Evolutionary conservation across 2,329 filamentous ascomycete species (phyloP).

Genomic region (Tolypocladium album): DNA sequence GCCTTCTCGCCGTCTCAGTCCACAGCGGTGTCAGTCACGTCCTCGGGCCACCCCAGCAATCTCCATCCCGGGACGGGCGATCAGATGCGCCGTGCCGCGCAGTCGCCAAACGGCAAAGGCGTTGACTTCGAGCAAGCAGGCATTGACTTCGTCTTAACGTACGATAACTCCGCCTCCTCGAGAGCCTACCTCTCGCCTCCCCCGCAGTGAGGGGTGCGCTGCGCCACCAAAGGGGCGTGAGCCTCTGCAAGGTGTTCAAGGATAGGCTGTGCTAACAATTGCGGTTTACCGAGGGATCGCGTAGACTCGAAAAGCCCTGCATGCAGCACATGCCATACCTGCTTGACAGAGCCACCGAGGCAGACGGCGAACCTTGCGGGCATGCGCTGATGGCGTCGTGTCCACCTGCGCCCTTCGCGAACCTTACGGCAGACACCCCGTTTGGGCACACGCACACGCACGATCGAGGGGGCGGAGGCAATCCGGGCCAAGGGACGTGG

Average conservation of each 20-base stretch:
- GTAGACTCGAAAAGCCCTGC: conserved; percentile 83
- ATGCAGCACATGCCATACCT: conserved; percentile 83
- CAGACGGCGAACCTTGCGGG: conserved; percentile 63
- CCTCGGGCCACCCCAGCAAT: conserved; percentile 17
- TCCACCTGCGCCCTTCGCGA: conserved; percentile 55
- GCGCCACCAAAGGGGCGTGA: conserved; percentile 4
- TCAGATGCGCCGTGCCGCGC: conserved; percentile 16
- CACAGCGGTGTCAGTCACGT: conserved; percentile 30
- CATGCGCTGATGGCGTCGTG: conserved; percentile 92
- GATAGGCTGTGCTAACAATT: conserved; percentile 31
- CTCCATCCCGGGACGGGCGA: conserved; percentile 18
- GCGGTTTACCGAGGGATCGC: conserved; percentile 25
- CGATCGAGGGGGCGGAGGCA: conserved; percentile 11
- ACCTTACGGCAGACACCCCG: conserved; percentile 37
- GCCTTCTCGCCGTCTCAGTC: conserved; percentile 36
- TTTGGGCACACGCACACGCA: conserved; percentile 37
- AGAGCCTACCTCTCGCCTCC: conserved; percentile 57
- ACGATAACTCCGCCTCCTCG: conserved; percentile 48
- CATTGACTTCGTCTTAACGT: conserved; percentile 88
- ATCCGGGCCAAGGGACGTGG: conserved; percentile 60
- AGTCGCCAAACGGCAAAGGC: conserved; percentile 22
- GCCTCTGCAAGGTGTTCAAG: conserved; percentile 5
- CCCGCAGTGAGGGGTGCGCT: conserved; percentile 31
- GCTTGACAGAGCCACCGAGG: conserved; percentile 46
- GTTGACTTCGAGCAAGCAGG: conserved; percentile 73